Percentiles rank a stretch among this genome's conserved stretches.
Evolutionary conservation across 192 early-diverging fungal genomes (phyloP).

Genomic region (Diversispora epigaea): DNA sequence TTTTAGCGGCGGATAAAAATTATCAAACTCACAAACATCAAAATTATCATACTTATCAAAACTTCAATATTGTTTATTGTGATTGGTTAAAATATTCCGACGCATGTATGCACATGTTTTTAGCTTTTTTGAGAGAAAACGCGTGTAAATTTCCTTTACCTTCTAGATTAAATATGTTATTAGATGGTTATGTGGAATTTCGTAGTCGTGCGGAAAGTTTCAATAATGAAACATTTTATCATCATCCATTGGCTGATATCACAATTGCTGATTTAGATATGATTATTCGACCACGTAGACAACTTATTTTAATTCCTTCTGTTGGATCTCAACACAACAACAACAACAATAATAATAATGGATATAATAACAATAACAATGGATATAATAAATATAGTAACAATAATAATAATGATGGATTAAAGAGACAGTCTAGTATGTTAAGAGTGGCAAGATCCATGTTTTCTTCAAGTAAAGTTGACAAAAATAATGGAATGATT

Average conservation of each 20-base stretch:
- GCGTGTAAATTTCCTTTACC: not conserved
- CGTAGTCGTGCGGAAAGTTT: not conserved
- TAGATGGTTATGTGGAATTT: conserved; percentile 22
- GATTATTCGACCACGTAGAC: not conserved
- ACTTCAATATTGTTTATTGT: conserved; percentile 19
- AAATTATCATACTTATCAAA: not conserved
- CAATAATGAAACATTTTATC: no score
- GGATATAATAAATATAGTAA: no score
- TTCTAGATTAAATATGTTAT: conserved; percentile 6
- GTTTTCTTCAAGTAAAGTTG: not conserved
- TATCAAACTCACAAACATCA: not conserved
- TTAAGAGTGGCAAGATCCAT: not conserved
- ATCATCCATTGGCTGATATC: not conserved
- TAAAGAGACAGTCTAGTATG: not conserved
- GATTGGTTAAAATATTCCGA: conserved; percentile 27
- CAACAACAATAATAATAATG: not conserved
- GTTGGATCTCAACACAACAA: not conserved
- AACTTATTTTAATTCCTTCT: no score
- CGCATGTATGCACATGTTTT: conserved; percentile 27
- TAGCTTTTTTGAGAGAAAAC: conserved; percentile 25
- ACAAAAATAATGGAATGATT: not conserved
- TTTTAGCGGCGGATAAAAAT: conserved; percentile 8
- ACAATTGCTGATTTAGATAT: conserved; percentile 1
- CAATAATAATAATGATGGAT: no score
- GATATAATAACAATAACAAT: no score